Evolutionary conservation across 1,284 basidiomycete species (phyloP).

Genomic region (Stygiomarasmius scandens): DNA sequence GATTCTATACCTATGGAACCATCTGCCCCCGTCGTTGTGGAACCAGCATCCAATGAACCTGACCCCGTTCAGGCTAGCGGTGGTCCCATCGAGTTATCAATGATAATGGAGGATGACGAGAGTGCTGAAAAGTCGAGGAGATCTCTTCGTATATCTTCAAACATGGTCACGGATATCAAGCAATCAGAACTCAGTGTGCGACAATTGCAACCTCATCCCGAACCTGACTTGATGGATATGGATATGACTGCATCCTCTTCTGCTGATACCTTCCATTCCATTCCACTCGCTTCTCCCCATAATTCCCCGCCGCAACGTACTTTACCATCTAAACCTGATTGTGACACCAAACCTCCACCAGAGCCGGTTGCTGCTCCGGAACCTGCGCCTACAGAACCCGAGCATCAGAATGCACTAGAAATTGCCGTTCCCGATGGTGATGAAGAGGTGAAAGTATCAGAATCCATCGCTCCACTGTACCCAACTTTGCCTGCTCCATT

Average conservation of each 20-base stretch:
- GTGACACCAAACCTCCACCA: not conserved
- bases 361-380: not conserved
- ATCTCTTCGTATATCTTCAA: slow-evolving; percentile 23
- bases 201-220: not conserved
- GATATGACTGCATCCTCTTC: slow-evolving; percentile 23
- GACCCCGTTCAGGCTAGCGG: not conserved
- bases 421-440: slow-evolving; percentile 1
- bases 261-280: slow-evolving; percentile 39
- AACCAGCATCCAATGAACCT: not conserved
- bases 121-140: slow-evolving; percentile 41
- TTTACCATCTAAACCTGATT: not conserved
- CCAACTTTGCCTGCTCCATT: slow-evolving; percentile 66
- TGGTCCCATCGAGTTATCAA: slow-evolving; percentile 50
- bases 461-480: slow-evolving; percentile 32
- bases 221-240: not conserved
- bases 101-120: slow-evolving; percentile 75
- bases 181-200: not conserved
- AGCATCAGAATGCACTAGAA: not conserved
- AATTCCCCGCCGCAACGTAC: slow-evolving; percentile 8
- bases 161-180: not conserved
- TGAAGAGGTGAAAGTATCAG: not conserved
- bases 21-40: not conserved
- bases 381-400: not conserved
- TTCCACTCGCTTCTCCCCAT: slow-evolving; percentile 36
- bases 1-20: not conserved